phyloP scores from a whole-genome alignment of 495 filamentous ascomycete genomes.

The Jackrogersella multiformis region DNA sequence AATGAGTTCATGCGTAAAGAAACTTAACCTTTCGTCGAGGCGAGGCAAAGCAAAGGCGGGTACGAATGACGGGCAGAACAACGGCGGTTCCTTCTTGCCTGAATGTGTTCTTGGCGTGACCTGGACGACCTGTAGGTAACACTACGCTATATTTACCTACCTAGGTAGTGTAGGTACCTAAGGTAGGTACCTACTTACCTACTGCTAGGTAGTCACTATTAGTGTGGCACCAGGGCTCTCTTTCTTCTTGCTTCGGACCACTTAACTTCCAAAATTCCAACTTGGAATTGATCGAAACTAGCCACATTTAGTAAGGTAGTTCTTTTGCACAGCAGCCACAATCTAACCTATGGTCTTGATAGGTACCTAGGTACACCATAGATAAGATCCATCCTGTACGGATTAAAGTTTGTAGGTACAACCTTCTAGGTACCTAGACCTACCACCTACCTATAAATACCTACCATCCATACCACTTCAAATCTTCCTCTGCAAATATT shows the following conservation, averaged over 20 bases:
- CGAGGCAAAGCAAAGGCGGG: conserved; percentile 39
- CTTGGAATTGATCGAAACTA: conserved; percentile 1
- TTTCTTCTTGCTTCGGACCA: too few relatives aligned
- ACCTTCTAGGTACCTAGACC: background rate
- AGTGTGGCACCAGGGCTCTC: too few relatives aligned
- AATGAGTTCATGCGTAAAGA: conserved; percentile 40
- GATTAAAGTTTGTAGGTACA: too few relatives aligned
- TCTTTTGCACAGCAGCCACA: conserved; percentile 18
- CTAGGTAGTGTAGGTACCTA: background rate
- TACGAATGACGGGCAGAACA: conserved; percentile 42
- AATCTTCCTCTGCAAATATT: too few relatives aligned
- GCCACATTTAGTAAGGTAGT: conserved; percentile 10
- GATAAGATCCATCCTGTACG: too few relatives aligned
- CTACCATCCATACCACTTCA: too few relatives aligned
- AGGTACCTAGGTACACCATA: background rate
- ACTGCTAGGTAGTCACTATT: too few relatives aligned
- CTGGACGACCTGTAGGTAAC: conserved; percentile 15
- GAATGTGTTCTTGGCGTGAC: conserved; percentile 35
- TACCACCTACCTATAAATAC: too few relatives aligned
- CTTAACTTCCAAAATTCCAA: too few relatives aligned
- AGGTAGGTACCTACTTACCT: conserved; percentile 12
- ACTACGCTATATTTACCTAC: background rate
- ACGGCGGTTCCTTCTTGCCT: conserved; percentile 36
- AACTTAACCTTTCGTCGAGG: conserved; percentile 45
- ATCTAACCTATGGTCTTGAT: background rate